Evolutionary conservation across 805 yeast genomes (phyloP).

Genomic region (Cyberlindnera meyerae): DNA sequence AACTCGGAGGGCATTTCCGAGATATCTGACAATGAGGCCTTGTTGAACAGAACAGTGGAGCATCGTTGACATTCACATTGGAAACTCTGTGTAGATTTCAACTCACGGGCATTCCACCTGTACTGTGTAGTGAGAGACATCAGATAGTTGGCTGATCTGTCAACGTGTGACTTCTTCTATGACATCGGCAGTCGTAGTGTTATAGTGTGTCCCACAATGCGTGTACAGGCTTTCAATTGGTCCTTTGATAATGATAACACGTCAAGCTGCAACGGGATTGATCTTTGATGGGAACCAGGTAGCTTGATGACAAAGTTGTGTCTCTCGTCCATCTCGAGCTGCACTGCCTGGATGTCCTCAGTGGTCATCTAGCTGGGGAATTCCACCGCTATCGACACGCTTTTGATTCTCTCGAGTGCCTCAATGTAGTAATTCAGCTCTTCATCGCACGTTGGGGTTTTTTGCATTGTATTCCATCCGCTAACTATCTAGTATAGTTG

Average conservation of each 20-base stretch:
- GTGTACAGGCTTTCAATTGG: conserved; percentile 6
- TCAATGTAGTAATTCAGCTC: conserved; percentile 11
- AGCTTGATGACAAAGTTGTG: no score
- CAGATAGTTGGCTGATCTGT: conserved; percentile 19
- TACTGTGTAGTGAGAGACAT: conserved; percentile 21
- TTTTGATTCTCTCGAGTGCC: conserved; percentile 13
- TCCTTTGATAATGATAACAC: neutral
- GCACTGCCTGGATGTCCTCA: neutral
- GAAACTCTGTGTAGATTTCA: conserved; percentile 34
- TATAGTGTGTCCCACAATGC: conserved; percentile 4
- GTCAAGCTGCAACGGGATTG: neutral
- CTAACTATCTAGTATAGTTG: no score
- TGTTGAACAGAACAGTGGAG: no score
- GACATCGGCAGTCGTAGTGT: conserved; percentile 14
- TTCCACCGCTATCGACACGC: conserved; percentile 14
- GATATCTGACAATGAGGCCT: conserved; percentile 28
- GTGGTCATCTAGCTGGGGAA: neutral
- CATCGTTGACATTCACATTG: no score
- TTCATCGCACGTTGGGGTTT: neutral
- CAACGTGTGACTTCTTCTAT: neutral
- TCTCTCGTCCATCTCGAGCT: no score
- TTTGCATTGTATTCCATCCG: no score
- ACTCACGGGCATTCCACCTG: conserved; percentile 42
- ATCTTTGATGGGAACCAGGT: no score
- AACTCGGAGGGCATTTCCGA: conserved; percentile 82